Percentiles rank a stretch among this genome's conserved stretches.
Conservation (phyloP, 805 yeast genomes). For the Candida palmyrensis region DNA sequence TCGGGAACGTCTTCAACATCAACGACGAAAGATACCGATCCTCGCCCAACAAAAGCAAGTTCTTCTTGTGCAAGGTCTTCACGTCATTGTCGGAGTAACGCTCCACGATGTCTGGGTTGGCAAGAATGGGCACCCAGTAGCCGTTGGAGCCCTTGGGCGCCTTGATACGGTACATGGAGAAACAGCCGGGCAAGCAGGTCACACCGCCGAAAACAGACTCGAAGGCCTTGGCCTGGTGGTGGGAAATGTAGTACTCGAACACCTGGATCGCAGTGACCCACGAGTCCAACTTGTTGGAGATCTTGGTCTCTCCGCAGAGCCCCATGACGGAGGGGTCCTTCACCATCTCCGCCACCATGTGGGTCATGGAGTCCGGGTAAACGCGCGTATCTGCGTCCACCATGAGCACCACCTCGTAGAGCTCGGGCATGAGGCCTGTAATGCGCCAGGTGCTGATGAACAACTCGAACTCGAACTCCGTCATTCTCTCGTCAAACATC, state of each 20-base stretch:
- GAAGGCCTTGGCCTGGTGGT: conserved; percentile 90
- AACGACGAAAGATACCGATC: conserved; percentile 81
- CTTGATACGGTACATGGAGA: conserved; percentile 86
- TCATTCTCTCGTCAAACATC: conserved; percentile 92
- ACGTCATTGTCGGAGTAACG: conserved; percentile 83
- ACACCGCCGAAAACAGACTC: conserved; percentile 95
- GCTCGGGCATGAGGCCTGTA: conserved; percentile 80
- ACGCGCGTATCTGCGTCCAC: conserved; percentile 94
- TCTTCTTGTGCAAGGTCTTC: conserved; percentile 81
- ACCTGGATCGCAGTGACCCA: conserved; percentile 96
- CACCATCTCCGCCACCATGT: conserved; percentile 87
- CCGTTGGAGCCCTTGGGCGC: conserved; percentile 69
- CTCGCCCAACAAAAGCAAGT: conserved; percentile 80
- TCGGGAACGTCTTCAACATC: conserved; percentile 86
- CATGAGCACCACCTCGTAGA: conserved; percentile 80
- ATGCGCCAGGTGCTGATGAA: conserved; percentile 71
- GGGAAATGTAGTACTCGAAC: conserved; percentile 88
- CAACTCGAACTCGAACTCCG: conserved; percentile 79
- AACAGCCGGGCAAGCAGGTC: conserved; percentile 94
- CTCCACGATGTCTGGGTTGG: conserved; percentile 91
- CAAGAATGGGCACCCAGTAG: conserved; percentile 89
- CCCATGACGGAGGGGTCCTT: conserved; percentile 87
- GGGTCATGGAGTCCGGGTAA: conserved; percentile 81
- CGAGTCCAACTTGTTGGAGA: conserved; percentile 71
- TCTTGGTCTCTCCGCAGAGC: conserved; percentile 90